Percentiles rank a stretch among this genome's conserved stretches.
These are phyloP conservation scores for Fraxinus sp. DNA, from an alignment of 305 asterid species.

Conservation along the genomic window DNA sequence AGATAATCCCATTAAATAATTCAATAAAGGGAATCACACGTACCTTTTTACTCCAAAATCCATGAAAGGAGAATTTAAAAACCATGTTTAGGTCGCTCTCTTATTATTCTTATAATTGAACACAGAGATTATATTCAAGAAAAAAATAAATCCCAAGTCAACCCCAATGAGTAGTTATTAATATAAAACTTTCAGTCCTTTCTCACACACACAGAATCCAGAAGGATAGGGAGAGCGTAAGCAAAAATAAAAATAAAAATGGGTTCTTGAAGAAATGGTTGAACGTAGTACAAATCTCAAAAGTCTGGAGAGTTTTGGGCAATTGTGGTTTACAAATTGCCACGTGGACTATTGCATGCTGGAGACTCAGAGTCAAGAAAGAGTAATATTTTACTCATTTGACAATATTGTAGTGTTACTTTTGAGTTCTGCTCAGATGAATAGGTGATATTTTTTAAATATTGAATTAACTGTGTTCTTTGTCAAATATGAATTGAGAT, in stretches of 20 bases:
- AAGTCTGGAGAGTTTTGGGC: conserved; percentile 21
- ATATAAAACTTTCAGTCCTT: neutral
- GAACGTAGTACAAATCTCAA: neutral
- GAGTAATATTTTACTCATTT: neutral
- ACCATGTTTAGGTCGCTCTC: neutral
- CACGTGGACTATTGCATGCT: conserved; percentile 56
- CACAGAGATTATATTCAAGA: neutral
- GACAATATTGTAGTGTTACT: neutral
- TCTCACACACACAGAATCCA: neutral
- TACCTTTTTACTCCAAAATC: conserved; percentile 29
- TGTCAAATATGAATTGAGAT: neutral
- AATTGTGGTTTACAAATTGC: conserved; percentile 45
- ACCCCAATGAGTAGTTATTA: neutral
- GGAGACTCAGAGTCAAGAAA: neutral
- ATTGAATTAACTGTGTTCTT: neutral
- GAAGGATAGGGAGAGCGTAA: neutral
- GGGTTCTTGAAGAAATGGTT: neutral
- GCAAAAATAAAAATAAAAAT: no score
- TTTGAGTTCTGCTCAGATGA: neutral
- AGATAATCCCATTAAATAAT: conserved; percentile 20
- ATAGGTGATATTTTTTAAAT: no score
- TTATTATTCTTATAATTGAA: neutral
- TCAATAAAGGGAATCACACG: conserved; percentile 21
- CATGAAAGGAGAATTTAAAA: neutral
- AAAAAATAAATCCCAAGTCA: neutral